phyloP scores from a whole-genome alignment of 805 yeast genomes.

The Barnettozyma sucrosica region DNA sequence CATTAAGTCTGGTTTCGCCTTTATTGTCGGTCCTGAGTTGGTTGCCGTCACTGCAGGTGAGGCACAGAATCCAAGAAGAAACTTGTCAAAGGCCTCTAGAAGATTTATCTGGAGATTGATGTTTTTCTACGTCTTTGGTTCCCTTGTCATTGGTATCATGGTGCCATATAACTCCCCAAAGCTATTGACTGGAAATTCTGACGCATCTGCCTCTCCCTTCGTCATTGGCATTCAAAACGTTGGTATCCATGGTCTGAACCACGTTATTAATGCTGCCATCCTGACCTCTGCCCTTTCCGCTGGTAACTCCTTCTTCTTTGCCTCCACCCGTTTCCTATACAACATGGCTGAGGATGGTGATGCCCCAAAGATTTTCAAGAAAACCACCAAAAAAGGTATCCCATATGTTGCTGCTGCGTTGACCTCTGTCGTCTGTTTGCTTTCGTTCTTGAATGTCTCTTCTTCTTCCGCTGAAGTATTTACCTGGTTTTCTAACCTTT shows the following conservation, averaged over 20 bases:
- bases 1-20: slow-evolving; percentile 61
- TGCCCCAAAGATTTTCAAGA: slow-evolving; percentile 66
- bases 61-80: slow-evolving; percentile 51
- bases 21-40: slow-evolving; percentile 59
- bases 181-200: slow-evolving; percentile 48
- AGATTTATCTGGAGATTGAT: slow-evolving; percentile 50
- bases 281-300: slow-evolving; percentile 77
- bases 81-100: slow-evolving; percentile 54
- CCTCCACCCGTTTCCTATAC: slow-evolving; percentile 68
- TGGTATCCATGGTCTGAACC: slow-evolving; percentile 61
- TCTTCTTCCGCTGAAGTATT: slow-evolving; percentile 52
- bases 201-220: slow-evolving; percentile 71
- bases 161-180: slow-evolving; percentile 55
- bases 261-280: slow-evolving; percentile 73
- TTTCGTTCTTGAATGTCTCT: slow-evolving; percentile 68
- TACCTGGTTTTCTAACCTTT: slow-evolving; percentile 69
- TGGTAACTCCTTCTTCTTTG: slow-evolving; percentile 73
- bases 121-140: slow-evolving; percentile 58
- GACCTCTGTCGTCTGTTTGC: slow-evolving; percentile 40
- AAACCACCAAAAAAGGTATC: slow-evolving; percentile 63
- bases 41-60: slow-evolving; percentile 56
- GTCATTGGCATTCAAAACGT: slow-evolving; percentile 74
- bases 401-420: slow-evolving; percentile 51
- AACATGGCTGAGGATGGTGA: slow-evolving; percentile 68
- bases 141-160: slow-evolving; percentile 62